A percentile compares a stretch with the other conserved stretches of the same genome.
Conservation (phyloP, 2,329 filamentous ascomycete genomes). For the Gliomastix tumulicola region DNA sequence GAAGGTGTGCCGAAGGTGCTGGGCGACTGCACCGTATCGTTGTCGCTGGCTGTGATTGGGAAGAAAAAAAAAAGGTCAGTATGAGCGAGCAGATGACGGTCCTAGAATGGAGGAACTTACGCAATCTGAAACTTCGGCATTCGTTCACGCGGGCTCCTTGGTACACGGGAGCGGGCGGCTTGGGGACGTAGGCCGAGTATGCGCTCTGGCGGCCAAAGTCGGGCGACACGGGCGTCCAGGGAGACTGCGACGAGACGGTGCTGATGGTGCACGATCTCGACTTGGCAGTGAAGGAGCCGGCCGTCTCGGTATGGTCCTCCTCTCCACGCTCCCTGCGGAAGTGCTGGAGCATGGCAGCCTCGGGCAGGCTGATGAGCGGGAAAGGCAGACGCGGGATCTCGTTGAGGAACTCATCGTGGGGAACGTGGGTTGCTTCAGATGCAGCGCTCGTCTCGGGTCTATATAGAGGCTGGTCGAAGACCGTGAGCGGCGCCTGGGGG, state of each 20-base stretch:
- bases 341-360: slow-evolving; percentile 24
- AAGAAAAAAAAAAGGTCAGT: no score
- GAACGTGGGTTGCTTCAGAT: no score
- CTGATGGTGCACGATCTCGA: slow-evolving; percentile 20
- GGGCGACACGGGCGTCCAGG: slow-evolving; percentile 16
- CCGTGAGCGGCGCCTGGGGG: slow-evolving; percentile 11
- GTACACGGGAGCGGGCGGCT: no score
- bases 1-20: slow-evolving; percentile 9
- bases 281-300: slow-evolving; percentile 16
- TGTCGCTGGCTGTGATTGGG: slow-evolving; percentile 9
- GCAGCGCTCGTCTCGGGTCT: slow-evolving; percentile 1
- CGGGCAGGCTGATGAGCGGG: slow-evolving; percentile 26
- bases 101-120: no score
- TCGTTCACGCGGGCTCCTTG: not conserved
- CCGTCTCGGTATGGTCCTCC: slow-evolving; percentile 25
- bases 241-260: slow-evolving; percentile 14
- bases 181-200: no score
- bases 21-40: not conserved
- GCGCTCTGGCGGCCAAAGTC: slow-evolving; percentile 5
- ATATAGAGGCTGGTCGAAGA: slow-evolving; percentile 15
- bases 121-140: not conserved
- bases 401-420: slow-evolving; percentile 12
- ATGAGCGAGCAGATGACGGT: no score
- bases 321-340: slow-evolving; percentile 23
- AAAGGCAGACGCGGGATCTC: slow-evolving; percentile 22